Conservation (phyloP, 2,329 filamentous ascomycete species). For the Aspergillus eucalypticola region DNA sequence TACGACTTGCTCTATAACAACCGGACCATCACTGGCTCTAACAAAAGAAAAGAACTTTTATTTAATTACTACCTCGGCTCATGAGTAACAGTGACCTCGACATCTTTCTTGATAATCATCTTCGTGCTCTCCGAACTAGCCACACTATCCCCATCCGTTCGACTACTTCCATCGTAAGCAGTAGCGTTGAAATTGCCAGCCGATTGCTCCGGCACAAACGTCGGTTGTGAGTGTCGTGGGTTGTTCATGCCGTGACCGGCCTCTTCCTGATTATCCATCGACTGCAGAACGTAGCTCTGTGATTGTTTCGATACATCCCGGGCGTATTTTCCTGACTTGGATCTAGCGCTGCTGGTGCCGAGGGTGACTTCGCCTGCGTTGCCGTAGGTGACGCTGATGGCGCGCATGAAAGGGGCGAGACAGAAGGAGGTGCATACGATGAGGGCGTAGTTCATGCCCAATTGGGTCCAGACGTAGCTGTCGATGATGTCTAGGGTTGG, state of each 20-base stretch:
- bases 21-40: too few species aligned
- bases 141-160: slow-evolving; percentile 6
- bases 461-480: slow-evolving; percentile 2
- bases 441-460: slow-evolving; percentile 1
- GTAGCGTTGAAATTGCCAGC: not conserved
- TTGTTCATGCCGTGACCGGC: not conserved
- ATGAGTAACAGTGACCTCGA: slow-evolving; percentile 9
- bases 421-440: slow-evolving; percentile 4
- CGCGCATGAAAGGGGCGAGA: slow-evolving; percentile 3
- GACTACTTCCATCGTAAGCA: not conserved
- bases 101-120: slow-evolving; percentile 17
- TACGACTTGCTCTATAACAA: too few species aligned
- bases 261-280: not conserved
- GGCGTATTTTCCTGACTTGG: not conserved
- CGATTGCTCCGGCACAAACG: not conserved
- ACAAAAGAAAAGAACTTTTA: not conserved
- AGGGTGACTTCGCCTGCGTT: not conserved
- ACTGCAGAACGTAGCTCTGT: not conserved
- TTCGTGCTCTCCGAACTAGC: slow-evolving; percentile 11
- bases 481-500: slow-evolving; percentile 1
- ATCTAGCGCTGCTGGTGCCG: not conserved
- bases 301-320: not conserved
- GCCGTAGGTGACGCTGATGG: slow-evolving; percentile 1
- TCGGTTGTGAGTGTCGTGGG: not conserved
- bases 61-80: not conserved